Base-by-base conservation (phyloP, 2,329 filamentous ascomycete genomes). In the Fonsecaea erecta region DNA sequence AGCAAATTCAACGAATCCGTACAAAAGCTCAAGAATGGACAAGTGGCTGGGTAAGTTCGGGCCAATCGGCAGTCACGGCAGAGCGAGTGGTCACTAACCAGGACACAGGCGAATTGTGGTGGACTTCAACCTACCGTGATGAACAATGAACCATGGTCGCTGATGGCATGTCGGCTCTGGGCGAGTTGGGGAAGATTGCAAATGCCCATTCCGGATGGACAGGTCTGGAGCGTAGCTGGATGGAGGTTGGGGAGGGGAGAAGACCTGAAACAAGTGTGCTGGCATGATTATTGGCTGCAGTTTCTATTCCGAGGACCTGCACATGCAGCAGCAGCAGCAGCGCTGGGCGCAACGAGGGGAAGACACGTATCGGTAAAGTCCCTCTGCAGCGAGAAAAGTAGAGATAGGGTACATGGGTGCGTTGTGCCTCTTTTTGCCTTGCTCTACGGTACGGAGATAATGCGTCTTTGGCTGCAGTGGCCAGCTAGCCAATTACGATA, bases 11-110 rank as follows among this genome's bases (percentile, higher is more conserved):
- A 71, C 43, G 70, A 71, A 46, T 64, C 60, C 1, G 67, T 70
- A 6, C 70, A 71, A 58, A 69, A 69, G 59, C 65, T 71, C 40
- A 71, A 71, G 64, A 70, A 70, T 18, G 69, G 68, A 24, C 68
- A 71, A 58, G 67, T 71, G 34, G 70, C 70, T 18, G 70, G 68
- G 68, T 70, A 68, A 65, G 68, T 65, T 26, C 28, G 16, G 30
- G 28, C 14, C n/a, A n/a, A n/a, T 40, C 14, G 43, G 6, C 21
- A 34, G 16, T 40, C 6, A 37, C 9, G 16, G 14, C 35, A 21
- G 43, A 18, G n/a, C 16, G n/a, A 26, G 37, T 18, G 53, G 37
- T 30, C 26, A 40, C 66, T 70, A 51, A 66, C 66, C n/a, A n/a
- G 32, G 16, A 14, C 30, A 32, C 52, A 70, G 70, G 18, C 68